Percentiles rank a stretch among this genome's conserved stretches.
Conservation (phyloP, 495 filamentous ascomycete species). For the Penicillium coffeae region DNA sequence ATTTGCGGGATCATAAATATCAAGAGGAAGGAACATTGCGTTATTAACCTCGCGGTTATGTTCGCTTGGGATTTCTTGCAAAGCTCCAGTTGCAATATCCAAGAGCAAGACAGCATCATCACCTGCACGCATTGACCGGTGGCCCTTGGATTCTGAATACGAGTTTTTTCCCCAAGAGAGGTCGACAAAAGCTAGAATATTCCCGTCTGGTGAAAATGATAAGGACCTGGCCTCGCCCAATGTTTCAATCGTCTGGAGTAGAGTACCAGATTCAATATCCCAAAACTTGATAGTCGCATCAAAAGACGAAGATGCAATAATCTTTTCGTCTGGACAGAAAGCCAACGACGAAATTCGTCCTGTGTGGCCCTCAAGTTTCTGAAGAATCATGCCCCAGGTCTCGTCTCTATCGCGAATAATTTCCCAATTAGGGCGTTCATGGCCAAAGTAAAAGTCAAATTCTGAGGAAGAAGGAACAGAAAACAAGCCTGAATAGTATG, state of each 20-base stretch:
- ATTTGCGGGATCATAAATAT: no score
- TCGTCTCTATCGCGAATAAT: background rate
- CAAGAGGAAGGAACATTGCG: no score
- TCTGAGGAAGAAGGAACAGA: no score
- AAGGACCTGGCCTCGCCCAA: background rate
- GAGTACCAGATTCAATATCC: background rate
- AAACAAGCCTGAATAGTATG: slow-evolving; percentile 21
- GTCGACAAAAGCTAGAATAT: background rate
- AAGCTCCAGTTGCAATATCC: background rate
- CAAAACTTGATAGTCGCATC: background rate
- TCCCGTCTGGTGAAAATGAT: background rate
- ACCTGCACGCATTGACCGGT: no score
- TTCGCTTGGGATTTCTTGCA: background rate
- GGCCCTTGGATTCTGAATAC: background rate
- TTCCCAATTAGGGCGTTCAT: background rate
- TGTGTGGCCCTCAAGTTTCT: background rate
- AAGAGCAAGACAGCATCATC: background rate
- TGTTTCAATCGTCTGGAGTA: background rate
- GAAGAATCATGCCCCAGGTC: background rate
- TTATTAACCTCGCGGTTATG: no score
- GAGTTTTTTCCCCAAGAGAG: background rate
- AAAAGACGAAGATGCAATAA: background rate
- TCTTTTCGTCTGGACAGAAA: background rate
- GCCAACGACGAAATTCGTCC: background rate
- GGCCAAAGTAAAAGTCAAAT: no score